These are phyloP conservation scores for Setaria viridis DNA, from an alignment of 202 grass and related monocot species.

Conservation along the genomic window DNA sequence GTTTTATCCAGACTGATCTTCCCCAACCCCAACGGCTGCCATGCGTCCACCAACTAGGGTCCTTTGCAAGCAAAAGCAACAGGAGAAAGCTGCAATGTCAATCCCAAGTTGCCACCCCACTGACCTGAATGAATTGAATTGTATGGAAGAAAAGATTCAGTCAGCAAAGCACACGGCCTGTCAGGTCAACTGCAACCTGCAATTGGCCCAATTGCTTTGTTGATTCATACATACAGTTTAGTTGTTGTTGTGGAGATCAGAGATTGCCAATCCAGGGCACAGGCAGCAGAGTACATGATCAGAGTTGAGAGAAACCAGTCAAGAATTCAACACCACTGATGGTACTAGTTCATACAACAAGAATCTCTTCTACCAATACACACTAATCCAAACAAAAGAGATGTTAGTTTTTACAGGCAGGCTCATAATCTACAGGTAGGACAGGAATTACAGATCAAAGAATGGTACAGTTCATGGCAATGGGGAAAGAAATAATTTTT, in stretches of 20 bases:
- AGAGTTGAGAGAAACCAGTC: background rate
- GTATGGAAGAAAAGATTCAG: background rate
- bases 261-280: too few relatives aligned
- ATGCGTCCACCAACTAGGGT: background rate
- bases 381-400: slow-evolving; percentile 33
- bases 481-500: slow-evolving; percentile 1
- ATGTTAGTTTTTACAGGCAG: slow-evolving; percentile 52
- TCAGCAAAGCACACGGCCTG: slow-evolving; percentile 10
- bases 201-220: background rate
- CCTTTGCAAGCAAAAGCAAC: background rate
- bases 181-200: slow-evolving; percentile 34
- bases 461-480: slow-evolving; percentile 39
- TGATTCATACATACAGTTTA: too few relatives aligned
- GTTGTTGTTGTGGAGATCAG: too few relatives aligned
- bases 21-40: background rate
- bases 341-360: slow-evolving; percentile 19
- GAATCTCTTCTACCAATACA: slow-evolving; percentile 2
- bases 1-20: slow-evolving; percentile 11
- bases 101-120: background rate
- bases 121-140: background rate
- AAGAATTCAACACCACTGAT: background rate
- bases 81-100: background rate
- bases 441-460: slow-evolving; percentile 50
- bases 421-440: slow-evolving; percentile 4
- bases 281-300: background rate